Base-by-base conservation (phyloP, 176 grass and related monocot species). In the Eremochloa ophiuroides region DNA sequence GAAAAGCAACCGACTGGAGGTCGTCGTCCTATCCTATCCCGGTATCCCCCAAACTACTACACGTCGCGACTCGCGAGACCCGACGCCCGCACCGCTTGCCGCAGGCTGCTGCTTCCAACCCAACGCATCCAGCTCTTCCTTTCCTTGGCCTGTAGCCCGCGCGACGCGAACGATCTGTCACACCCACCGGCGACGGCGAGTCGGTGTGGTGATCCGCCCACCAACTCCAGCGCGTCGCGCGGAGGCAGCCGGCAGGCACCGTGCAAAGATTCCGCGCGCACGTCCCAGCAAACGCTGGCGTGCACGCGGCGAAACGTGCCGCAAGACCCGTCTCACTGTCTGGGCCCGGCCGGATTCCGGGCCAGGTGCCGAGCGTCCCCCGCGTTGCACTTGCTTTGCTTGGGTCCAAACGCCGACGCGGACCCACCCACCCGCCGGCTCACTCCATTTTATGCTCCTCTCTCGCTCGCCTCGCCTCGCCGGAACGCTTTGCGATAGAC, bases 201-300 rank as follows among this genome's bases (percentile, higher is more conserved):
- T 56, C 53, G 53, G 53, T 56, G 53, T n/a, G n/a, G n/a, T n/a
- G n/a, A 44, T 44, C 43, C 35, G 22, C 2, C 7, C 15, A 33
- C 30, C 35, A 62, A 0, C n/a, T 7, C 20, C 50, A 23, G 53
- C 53, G 55, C 55, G 55, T 59, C 55, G 55, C 55, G 55, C 18
- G 17, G 46, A 12, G 40, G 26, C n/a, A n/a, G n/a, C n/a, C n/a
- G n/a, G n/a, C n/a, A n/a, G n/a, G n/a, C 22, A 31, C 55, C 75
- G 58, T 59, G 78, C 77, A 46, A 76, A 87, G 83, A 82, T 83
- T 86, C 78, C 79, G 31, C 61, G 46, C 51, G 44, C 86, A 73
- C 44, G 58, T 1, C 58, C 35, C 27, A 5, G 25, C 27, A 66
- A 23, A 10, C 17, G 44, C 43, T 77, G 29, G 71, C 29, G 86